Evolutionary conservation across 2,329 filamentous ascomycete species (phyloP).

Genomic region (Penicillium sp.): DNA sequence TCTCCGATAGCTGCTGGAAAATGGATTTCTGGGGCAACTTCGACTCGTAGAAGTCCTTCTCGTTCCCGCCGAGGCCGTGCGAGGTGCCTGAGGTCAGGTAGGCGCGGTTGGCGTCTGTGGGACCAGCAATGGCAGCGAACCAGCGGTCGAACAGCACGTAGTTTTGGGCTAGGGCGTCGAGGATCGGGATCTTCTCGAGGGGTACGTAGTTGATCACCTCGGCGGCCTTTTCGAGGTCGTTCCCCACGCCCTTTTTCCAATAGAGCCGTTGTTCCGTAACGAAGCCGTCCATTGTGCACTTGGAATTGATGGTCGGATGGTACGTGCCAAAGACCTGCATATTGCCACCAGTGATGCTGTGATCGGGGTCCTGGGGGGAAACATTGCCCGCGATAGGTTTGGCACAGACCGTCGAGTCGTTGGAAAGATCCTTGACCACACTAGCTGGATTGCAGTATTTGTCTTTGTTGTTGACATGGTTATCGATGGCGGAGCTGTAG

Average conservation of each 20-base stretch:
- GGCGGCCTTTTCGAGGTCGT: conserved; percentile 39
- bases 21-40: conserved; percentile 40
- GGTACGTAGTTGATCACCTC: conserved; percentile 48
- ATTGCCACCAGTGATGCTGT: conserved; percentile 44
- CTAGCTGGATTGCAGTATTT: conserved; percentile 46
- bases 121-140: conserved; percentile 43
- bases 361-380: conserved; percentile 45
- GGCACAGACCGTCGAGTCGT: conserved; percentile 36
- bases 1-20: conserved; percentile 43
- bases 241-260: conserved; percentile 35
- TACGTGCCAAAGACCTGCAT: conserved; percentile 44
- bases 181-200: conserved; percentile 42
- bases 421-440: conserved; percentile 21
- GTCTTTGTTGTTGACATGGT: conserved; percentile 23
- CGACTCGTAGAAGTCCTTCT: conserved; percentile 34
- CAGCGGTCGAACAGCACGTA: conserved; percentile 47
- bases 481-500: conserved; percentile 40
- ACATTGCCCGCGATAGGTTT: conserved; percentile 29
- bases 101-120: conserved; percentile 41
- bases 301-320: conserved; percentile 30
- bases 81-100: conserved; percentile 43
- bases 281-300: conserved; percentile 41
- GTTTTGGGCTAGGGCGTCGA: conserved; percentile 43
- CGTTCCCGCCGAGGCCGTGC: conserved; percentile 40
- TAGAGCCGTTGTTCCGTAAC: conserved; percentile 43